Evolutionary conservation across 2,329 filamentous ascomycete species (phyloP).

Genomic region (Trichophyton verrucosum): DNA sequence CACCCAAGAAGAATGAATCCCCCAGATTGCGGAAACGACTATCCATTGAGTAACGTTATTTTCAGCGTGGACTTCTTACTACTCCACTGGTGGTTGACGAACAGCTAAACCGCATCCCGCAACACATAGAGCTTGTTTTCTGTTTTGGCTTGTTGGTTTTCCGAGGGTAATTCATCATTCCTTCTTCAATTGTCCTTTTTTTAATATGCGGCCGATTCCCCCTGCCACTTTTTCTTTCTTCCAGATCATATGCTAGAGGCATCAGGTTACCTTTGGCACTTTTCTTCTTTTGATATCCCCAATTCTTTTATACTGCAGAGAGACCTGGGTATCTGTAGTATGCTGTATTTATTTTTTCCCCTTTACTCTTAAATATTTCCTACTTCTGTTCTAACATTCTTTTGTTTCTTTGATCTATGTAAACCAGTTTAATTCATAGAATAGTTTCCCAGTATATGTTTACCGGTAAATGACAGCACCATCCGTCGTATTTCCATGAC

Average conservation of each 20-base stretch:
- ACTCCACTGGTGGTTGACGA: background rate
- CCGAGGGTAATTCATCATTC: background rate
- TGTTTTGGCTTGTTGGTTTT: background rate
- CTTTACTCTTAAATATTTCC: background rate
- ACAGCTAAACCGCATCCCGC: background rate
- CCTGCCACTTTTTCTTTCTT: background rate
- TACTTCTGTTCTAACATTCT: too few relatives aligned
- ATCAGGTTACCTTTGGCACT: background rate
- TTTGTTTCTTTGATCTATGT: background rate
- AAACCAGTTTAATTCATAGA: background rate
- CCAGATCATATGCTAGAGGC: background rate
- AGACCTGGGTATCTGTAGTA: background rate
- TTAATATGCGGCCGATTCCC: background rate
- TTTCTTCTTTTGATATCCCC: slow-evolving; percentile 2
- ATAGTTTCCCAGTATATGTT: background rate
- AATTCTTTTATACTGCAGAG: slow-evolving; percentile 1
- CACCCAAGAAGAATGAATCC: background rate
- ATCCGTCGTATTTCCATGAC: background rate
- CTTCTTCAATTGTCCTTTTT: background rate
- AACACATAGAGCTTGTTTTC: background rate
- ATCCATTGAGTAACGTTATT: background rate
- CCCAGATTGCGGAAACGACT: background rate
- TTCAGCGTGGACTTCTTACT: background rate
- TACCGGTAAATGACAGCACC: background rate
- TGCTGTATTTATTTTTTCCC: background rate